Conservation (phyloP, 345 rosid genomes). For the Garcia nutans region DNA sequence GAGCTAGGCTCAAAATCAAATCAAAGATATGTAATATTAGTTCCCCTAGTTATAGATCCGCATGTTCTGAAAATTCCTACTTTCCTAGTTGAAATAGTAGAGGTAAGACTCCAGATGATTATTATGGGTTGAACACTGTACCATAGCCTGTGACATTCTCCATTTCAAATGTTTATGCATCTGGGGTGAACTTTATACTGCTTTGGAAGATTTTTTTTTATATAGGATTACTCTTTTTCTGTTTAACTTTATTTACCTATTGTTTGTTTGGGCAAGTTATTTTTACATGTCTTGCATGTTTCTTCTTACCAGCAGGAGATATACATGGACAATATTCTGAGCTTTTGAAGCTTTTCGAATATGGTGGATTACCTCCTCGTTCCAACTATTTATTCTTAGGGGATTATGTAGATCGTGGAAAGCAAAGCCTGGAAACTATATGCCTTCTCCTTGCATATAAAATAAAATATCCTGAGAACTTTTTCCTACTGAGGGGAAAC, state of each 20-base stretch:
- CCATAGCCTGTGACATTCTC: not conserved
- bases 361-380: constrained; percentile 31
- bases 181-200: not conserved
- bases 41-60: not conserved
- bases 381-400: constrained; percentile 33
- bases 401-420: constrained; percentile 34
- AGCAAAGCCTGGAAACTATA: constrained; percentile 34
- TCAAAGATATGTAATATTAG: not conserved
- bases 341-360: constrained; percentile 26
- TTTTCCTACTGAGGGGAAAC: constrained; percentile 32
- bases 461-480: constrained; percentile 27
- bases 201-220: not conserved
- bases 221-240: not conserved
- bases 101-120: not conserved
- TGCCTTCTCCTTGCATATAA: constrained; percentile 35
- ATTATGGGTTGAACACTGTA: not conserved
- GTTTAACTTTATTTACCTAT: too few species aligned
- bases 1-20: too few species aligned
- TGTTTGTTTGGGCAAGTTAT: not conserved
- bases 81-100: not conserved
- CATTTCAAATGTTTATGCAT: too few species aligned
- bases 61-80: not conserved
- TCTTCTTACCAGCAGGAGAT: constrained; percentile 20
- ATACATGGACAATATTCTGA: constrained; percentile 33
- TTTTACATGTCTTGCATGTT: not conserved